Evolutionary conservation across 2,329 filamentous ascomycete species (phyloP).

Genomic region (Penicillium vulpinum): DNA sequence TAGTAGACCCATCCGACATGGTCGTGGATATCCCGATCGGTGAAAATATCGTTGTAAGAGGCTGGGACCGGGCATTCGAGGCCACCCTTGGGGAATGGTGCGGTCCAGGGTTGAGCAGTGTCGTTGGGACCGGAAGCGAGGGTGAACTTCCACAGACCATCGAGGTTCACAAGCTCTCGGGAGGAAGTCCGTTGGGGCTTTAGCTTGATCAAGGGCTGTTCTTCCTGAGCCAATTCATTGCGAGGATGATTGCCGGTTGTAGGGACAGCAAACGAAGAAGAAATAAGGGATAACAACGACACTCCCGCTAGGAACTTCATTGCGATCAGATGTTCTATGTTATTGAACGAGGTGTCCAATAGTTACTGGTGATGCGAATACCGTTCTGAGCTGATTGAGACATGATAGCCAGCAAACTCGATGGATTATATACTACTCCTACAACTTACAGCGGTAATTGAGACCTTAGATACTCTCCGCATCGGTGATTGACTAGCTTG

Average conservation of each 20-base stretch:
- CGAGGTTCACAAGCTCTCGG: conserved; percentile 14
- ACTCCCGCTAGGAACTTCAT: neutral
- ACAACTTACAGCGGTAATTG: neutral
- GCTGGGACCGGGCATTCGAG: conserved; percentile 19
- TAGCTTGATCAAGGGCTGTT: conserved; percentile 4
- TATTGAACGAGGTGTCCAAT: neutral
- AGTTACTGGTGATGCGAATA: neutral
- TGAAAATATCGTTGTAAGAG: conserved; percentile 20
- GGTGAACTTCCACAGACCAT: conserved; percentile 18
- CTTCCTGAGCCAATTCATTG: neutral
- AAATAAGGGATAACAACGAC: neutral
- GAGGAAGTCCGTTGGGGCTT: neutral
- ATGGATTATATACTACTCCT: neutral
- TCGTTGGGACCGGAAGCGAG: conserved; percentile 7
- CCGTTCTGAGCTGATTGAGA: neutral
- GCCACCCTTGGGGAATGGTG: neutral
- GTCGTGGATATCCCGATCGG: conserved; percentile 19
- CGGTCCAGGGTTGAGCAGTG: conserved; percentile 7
- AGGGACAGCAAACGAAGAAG: neutral
- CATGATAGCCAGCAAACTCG: neutral
- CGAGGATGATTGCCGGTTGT: neutral
- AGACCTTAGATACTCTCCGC: neutral
- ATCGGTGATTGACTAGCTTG: conserved; percentile 7
- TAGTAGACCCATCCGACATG: conserved; percentile 37
- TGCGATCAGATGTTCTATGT: neutral